Evolutionary conservation across 78 protist genomes (phyloP).

Genomic region (Chrysochromulina tobinii): DNA sequence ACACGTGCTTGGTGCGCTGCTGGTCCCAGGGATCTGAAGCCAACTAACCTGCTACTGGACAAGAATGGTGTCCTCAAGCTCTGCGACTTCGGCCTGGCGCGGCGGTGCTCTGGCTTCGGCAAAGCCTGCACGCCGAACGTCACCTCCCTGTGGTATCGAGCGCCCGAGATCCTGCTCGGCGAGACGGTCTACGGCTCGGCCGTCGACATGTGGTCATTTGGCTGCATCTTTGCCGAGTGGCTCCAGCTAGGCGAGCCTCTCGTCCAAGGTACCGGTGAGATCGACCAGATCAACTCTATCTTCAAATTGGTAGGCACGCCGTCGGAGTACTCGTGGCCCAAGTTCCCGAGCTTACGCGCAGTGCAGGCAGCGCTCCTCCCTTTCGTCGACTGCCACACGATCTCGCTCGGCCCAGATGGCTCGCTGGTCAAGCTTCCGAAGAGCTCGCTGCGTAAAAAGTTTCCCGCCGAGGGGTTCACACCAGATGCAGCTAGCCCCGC

Average conservation of each 20-base stretch:
- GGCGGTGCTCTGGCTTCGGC: not conserved
- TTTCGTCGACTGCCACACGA: not conserved
- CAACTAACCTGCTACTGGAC: conserved; percentile 47
- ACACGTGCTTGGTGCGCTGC: no score
- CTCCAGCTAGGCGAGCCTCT: conserved; percentile 10
- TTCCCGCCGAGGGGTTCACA: not conserved
- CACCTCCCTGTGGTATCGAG: conserved; percentile 50
- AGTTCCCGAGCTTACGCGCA: not conserved
- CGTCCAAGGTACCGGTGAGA: not conserved
- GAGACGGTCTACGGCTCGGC: not conserved
- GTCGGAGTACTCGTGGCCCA: not conserved
- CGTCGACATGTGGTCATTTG: conserved; percentile 49
- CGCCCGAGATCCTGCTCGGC: conserved; percentile 64
- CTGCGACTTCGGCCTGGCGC: conserved; percentile 61
- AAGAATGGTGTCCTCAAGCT: conserved; percentile 55
- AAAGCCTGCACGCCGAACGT: conserved; percentile 25
- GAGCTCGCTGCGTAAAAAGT: not conserved
- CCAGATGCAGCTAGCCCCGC: not conserved
- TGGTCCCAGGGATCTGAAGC: conserved; percentile 40
- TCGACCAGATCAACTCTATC: not conserved
- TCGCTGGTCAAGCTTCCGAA: not conserved
- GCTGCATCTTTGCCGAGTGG: conserved; percentile 42
- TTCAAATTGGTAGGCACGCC: not conserved
- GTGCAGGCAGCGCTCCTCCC: not conserved
- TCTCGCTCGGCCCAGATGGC: not conserved